Percentiles rank a stretch among this genome's conserved stretches.
Conservation (phyloP, 108 stramenopile genomes). For the Aureococcus anophagefferens region DNA sequence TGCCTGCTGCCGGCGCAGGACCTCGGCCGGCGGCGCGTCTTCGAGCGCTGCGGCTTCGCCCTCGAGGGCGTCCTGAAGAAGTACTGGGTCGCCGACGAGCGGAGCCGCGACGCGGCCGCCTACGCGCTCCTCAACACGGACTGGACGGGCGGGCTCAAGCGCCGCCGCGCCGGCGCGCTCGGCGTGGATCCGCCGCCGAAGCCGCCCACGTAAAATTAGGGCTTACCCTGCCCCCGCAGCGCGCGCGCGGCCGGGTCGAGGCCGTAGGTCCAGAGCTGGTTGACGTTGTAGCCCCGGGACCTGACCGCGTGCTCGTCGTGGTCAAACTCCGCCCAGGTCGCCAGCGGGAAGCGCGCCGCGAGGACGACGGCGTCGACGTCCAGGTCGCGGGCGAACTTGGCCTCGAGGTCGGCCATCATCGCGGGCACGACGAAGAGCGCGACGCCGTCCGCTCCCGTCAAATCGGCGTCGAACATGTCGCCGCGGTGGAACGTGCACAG, state of each 20-base stretch:
- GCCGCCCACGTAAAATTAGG: too few species aligned
- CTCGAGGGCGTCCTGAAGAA: neutral
- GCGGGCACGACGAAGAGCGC: neutral
- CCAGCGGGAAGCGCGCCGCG: neutral
- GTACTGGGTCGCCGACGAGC: neutral
- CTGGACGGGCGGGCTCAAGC: too few species aligned
- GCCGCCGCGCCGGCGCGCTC: too few species aligned
- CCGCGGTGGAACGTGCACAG: neutral
- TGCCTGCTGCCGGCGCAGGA: too few species aligned
- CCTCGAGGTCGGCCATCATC: neutral
- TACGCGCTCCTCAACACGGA: neutral
- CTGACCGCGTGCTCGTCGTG: neutral
- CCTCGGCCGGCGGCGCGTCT: too few species aligned
- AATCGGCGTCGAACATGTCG: neutral
- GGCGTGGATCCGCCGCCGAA: too few species aligned
- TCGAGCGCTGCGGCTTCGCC: neutral
- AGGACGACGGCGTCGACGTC: neutral
- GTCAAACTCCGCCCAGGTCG: neutral
- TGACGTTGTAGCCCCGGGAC: neutral
- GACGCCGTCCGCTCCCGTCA: neutral
- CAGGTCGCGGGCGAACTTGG: neutral
- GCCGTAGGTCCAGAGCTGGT: neutral
- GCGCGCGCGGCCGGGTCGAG: neutral
- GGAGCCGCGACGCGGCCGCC: neutral
- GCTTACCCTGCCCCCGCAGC: too few species aligned